Conservation (phyloP, 441 rosid species). For the Manihot esculenta region DNA sequence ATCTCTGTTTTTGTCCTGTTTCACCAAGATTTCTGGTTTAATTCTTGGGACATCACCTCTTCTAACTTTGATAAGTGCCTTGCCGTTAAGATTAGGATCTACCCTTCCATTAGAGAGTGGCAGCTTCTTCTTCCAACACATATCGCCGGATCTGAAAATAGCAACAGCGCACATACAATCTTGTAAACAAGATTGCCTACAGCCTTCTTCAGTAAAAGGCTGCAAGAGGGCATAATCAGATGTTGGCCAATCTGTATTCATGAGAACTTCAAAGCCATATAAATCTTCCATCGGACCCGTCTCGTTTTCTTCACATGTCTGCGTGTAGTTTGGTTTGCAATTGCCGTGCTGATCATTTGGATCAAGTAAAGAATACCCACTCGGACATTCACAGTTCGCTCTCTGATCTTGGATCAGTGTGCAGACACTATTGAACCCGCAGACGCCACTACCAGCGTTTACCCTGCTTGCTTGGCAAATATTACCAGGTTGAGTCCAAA, state of each 20-base stretch:
- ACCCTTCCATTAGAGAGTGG: conserved; percentile 40
- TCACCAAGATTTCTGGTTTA: not conserved
- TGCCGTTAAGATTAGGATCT: not conserved
- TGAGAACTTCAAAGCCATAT: not conserved
- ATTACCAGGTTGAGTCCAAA: conserved; percentile 19
- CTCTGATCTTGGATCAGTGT: conserved; percentile 13
- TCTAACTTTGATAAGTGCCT: conserved; percentile 33
- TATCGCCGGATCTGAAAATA: conserved; percentile 12
- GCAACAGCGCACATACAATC: conserved; percentile 51
- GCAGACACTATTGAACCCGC: conserved; percentile 46
- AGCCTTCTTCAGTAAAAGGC: conserved; percentile 26
- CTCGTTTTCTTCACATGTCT: conserved; percentile 28
- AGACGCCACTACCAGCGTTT: conserved; percentile 29
- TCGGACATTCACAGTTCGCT: conserved; percentile 36
- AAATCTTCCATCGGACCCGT: not conserved
- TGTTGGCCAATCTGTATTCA: conserved; percentile 33
- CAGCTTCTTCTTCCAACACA: conserved; percentile 47
- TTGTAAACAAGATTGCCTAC: conserved; percentile 36
- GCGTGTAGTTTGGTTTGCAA: conserved; percentile 28
- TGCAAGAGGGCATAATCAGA: conserved; percentile 30
- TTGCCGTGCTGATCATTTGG: conserved; percentile 16
- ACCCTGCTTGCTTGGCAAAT: conserved; percentile 38
- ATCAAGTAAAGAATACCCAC: conserved; percentile 25
- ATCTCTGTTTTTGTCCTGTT: not conserved
- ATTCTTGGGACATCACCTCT: conserved; percentile 2